Percentiles rank a stretch among this genome's conserved stretches.
Conservation (phyloP, 495 filamentous ascomycete genomes). For the Aspergillus baeticus region DNA sequence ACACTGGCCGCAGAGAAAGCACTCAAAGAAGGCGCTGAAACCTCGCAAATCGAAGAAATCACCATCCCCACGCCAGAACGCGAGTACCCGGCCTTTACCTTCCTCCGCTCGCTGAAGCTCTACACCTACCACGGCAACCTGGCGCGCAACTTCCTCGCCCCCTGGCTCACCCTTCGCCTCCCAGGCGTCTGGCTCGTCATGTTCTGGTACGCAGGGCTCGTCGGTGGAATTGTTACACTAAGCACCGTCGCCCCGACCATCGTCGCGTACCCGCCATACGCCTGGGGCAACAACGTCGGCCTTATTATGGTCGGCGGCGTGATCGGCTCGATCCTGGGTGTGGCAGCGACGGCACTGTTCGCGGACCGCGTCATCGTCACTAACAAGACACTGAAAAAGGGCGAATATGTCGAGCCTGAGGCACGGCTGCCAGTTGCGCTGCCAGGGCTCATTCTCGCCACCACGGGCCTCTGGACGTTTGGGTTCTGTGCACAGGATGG, state of each 20-base stretch:
- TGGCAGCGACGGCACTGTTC: slow-evolving; percentile 1
- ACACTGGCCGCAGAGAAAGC: not conserved
- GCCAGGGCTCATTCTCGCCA: slow-evolving; percentile 18
- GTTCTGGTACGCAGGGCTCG: slow-evolving; percentile 16
- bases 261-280: slow-evolving; percentile 9
- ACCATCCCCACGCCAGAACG: not conserved
- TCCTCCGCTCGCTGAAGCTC: slow-evolving; percentile 10
- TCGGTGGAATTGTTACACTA: slow-evolving; percentile 12
- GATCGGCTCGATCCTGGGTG: slow-evolving; percentile 12
- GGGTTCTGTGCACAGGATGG: slow-evolving; percentile 15
- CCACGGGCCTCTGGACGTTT: slow-evolving; percentile 18
- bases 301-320: slow-evolving; percentile 13
- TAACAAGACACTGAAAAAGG: slow-evolving; percentile 10
- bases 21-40: not conserved
- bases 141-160: slow-evolving; percentile 4
- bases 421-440: slow-evolving; percentile 15
- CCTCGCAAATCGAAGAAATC: slow-evolving; percentile 9
- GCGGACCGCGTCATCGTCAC: slow-evolving; percentile 15
- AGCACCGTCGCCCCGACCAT: slow-evolving; percentile 9
- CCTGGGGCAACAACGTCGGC: slow-evolving; percentile 11
- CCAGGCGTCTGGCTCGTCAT: slow-evolving; percentile 17
- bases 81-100: slow-evolving; percentile 3
- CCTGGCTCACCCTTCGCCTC: slow-evolving; percentile 15
- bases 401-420: slow-evolving; percentile 15
- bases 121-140: slow-evolving; percentile 13